phyloP scores from a whole-genome alignment of 108 stramenopile species.

The Fragilaria radians region DNA sequence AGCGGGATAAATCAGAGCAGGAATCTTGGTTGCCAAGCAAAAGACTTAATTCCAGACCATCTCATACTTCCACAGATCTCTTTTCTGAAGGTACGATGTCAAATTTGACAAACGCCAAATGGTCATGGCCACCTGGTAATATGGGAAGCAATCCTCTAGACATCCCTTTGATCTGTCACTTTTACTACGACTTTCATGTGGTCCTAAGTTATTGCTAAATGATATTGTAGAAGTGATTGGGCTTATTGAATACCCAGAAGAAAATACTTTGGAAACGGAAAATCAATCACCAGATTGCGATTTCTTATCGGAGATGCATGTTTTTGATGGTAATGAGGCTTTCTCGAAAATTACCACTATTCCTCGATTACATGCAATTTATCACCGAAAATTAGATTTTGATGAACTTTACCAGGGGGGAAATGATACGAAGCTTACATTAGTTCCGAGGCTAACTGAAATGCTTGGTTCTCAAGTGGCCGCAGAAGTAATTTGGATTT shows the following conservation, averaged over 20 bases:
- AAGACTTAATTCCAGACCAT: too few species aligned
- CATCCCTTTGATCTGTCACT: not conserved
- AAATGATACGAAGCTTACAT: not conserved
- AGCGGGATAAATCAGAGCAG: too few species aligned
- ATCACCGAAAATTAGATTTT: conserved; percentile 24
- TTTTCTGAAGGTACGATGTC: too few species aligned
- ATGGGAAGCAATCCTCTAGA: not conserved
- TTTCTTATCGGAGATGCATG: not conserved
- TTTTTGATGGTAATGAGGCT: not conserved
- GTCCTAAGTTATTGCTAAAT: conserved; percentile 25
- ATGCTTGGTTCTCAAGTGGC: not conserved
- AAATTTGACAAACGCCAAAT: too few species aligned
- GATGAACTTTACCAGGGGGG: conserved; percentile 10
- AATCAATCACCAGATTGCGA: not conserved
- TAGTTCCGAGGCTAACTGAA: not conserved
- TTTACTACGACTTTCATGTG: not conserved
- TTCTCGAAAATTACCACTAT: not conserved
- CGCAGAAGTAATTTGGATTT: conserved; percentile 23
- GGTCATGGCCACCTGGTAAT: not conserved
- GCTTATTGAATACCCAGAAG: conserved; percentile 26
- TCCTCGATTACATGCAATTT: conserved; percentile 48
- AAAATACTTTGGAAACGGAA: not conserved
- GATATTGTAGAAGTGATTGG: conserved; percentile 50
- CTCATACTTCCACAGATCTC: too few species aligned
- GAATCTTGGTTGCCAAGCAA: too few species aligned